A percentile compares a stretch with the other conserved stretches of the same genome.
phyloP scores from a whole-genome alignment of 1,139 yeast genomes.

The Eremothecium cymbalariae region DNA sequence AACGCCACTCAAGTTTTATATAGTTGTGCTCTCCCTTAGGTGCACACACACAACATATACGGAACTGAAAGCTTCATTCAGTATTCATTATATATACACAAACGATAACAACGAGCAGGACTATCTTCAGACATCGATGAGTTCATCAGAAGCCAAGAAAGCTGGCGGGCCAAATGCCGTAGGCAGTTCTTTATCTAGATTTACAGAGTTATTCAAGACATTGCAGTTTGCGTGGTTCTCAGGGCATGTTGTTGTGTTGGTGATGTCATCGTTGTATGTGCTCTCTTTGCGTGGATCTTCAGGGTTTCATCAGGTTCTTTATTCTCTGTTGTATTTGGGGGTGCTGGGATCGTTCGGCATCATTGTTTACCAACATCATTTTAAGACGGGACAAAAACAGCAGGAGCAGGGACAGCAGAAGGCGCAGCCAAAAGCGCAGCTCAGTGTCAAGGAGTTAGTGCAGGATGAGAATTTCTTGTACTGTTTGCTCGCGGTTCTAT shows the following conservation, averaged over 20 bases:
- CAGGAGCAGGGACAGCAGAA: conserved; percentile 14
- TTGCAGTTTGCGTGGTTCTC: conserved; percentile 34
- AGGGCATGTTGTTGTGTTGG: conserved; percentile 63
- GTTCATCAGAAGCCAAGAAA: neutral
- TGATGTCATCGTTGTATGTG: conserved; percentile 46
- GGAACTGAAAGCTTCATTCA: too few species aligned
- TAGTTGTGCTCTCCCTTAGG: too few species aligned
- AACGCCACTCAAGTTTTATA: too few species aligned
- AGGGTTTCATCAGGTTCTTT: conserved; percentile 40
- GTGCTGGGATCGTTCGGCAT: conserved; percentile 71
- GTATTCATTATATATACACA: too few species aligned
- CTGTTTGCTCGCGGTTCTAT: conserved; percentile 46
- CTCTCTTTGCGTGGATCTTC: conserved; percentile 39
- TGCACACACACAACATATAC: too few species aligned
- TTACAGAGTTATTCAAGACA: conserved; percentile 22
- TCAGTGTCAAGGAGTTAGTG: conserved; percentile 32
- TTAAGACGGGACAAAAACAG: conserved; percentile 26
- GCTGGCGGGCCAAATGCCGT: neutral
- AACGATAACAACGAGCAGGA: too few species aligned
- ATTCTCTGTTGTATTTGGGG: conserved; percentile 55
- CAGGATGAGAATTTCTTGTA: conserved; percentile 66
- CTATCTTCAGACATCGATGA: neutral
- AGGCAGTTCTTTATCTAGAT: conserved; percentile 8
- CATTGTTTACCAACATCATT: conserved; percentile 50
- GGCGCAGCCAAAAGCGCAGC: conserved; percentile 20